phyloP scores from a whole-genome alignment of 2,329 filamentous ascomycete species.

The Colletotrichum tamarilloi region DNA sequence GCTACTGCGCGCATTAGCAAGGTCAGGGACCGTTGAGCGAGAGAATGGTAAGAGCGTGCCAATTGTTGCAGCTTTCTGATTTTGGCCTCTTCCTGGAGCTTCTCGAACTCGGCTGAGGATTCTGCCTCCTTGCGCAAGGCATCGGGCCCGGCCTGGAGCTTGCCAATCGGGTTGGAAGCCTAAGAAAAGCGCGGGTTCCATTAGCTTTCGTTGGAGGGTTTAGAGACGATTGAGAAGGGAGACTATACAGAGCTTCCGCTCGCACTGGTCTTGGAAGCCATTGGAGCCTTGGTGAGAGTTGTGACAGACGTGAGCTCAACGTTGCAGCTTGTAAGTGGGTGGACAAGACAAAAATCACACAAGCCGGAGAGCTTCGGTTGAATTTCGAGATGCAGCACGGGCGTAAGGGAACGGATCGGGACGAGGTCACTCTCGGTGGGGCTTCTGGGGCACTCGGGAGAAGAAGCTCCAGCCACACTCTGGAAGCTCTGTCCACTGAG shows the following conservation, averaged over 20 bases:
- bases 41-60: constrained; percentile 39
- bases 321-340: not conserved
- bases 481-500: not conserved
- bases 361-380: constrained; percentile 31
- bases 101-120: constrained; percentile 48
- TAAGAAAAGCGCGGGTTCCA: constrained; percentile 40
- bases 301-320: not conserved
- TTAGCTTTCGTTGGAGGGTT: constrained; percentile 9
- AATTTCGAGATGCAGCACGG: constrained; percentile 30
- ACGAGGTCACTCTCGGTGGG: not conserved
- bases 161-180: constrained; percentile 51
- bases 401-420: constrained; percentile 16
- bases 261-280: constrained; percentile 47
- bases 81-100: constrained; percentile 52
- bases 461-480: not conserved
- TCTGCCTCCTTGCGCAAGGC: constrained; percentile 52
- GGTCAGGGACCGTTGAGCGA: too few species aligned
- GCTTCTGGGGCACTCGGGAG: not conserved
- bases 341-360: not conserved
- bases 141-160: constrained; percentile 52
- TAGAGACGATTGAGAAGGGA: not conserved
- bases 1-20: constrained; percentile 26
- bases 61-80: constrained; percentile 51
- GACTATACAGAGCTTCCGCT: constrained; percentile 44
- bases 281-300: constrained; percentile 38